Evolutionary conservation across 176 grass and related monocot genomes (phyloP), one percentile per base, ranked within the genome.

Genomic region (Saccharum officinarum): DNA sequence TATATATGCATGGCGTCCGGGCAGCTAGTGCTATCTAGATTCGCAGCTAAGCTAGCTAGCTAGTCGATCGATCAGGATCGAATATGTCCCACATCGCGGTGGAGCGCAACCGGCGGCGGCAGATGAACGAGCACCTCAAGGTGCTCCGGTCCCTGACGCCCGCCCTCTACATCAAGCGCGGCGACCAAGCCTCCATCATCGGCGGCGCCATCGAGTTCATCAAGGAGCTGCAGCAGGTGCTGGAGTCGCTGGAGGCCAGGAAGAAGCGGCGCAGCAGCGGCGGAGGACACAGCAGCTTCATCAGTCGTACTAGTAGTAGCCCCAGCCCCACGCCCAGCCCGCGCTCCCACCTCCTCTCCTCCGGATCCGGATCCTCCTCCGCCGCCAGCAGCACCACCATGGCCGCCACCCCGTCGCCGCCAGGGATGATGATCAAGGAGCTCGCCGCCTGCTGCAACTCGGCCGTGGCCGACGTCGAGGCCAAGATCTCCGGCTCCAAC

Each of bases 111-210:
- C 79, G 96, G 69, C 87, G 96, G 52, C 83, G 93, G 39, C 95
- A 98, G 87, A 95, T 98, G 96, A 98, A 98, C 69, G 97, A 98
- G 10, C 89, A 98, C 75, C 91, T 98, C 38, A 98, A 98, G 84
- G 93, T 98, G 72, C 93, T 98, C 11, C 93, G 93, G 0, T 89
- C 97, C 0, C 92, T 98, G 13, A 98, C 97, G 3, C 97, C 97
- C 2, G 83, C 73, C 10, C 90, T 95, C 75, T 98, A 98, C 89
- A 91, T 98, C 88, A 98, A 95, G 86, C 87, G 97, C 70, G 92
- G 92, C 52, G 97, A 99, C 83, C 97, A 99, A 86, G 97, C 97
- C 10, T 96, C 97, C 55, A 94, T 99, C 78, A 99, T 99, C 59
- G 97, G 92, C 37, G 97, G 97, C 67, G 93, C 97, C 28, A 88